Evolutionary conservation across 805 yeast genomes (phyloP), one percentile per base, ranked within the genome.

Genomic region (Pichia manshurica): DNA sequence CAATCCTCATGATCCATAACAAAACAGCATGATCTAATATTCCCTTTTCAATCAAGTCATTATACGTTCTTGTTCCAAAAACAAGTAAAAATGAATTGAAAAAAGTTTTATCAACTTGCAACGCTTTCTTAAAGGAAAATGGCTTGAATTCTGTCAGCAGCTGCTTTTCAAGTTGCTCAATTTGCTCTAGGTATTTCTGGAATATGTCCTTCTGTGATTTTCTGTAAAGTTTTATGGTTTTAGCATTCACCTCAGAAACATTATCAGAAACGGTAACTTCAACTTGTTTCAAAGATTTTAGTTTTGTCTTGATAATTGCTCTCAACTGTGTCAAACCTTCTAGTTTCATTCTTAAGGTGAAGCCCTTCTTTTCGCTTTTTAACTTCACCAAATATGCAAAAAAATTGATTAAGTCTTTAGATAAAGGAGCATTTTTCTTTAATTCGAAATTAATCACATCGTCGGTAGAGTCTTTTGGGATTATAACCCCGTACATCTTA

Each of bases 1-100:
- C 66, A 48, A 78, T 74, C 55, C 88, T 70, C 32, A 84, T 76
- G 22, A 84, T 66, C 78, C 83, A 85, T 35, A 85, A 62, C 19
- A 82, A 61, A 62, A 85, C 67, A 2, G 76, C 74, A 54, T 81
- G 84, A 47, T 81, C 82, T 48, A 79, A 65, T 40, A 79, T 70
- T 37, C 72, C 69, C 38, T 75, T 68, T 3, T 63, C 69, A 2
- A 73, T 56, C 15, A 84, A 56, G 40, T 77, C 79, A 4, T 78
- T 81, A 55, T 73, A 79, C 19, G 71, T 69, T 3, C 74, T 62
- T 10, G 79, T 71, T 8, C 88, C 90, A 58, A 81, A 74, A 1
- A 78, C 67, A 22, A 79, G 61, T 12, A 79, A 60, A 20, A 84
- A 62, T 2, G 86, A 72, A 51, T 76, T 55, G 20, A 54, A 54